Conservation (phyloP, 208 protist genomes). For the Sergeia podlipaevii region DNA sequence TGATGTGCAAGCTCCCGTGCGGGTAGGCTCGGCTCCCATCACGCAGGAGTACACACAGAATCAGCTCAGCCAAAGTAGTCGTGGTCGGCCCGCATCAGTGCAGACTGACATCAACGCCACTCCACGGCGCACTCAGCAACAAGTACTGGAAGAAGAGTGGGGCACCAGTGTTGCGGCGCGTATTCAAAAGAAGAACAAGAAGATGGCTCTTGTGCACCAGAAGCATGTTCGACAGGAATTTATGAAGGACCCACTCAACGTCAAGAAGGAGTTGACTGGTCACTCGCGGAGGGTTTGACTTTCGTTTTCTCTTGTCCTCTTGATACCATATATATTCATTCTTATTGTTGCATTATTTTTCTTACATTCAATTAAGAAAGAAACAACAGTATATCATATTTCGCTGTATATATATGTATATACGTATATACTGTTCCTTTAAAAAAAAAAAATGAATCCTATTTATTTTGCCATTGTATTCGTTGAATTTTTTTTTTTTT, state of each 20-base stretch:
- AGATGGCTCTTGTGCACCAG: constrained; percentile 43
- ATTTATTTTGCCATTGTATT: no score
- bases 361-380: background rate
- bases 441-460: no score
- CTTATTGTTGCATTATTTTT: constrained; percentile 3
- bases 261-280: constrained; percentile 47
- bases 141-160: constrained; percentile 39
- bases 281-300: constrained; percentile 2
- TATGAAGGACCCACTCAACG: constrained; percentile 58
- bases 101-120: background rate
- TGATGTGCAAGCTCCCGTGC: no score
- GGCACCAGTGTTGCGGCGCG: constrained; percentile 45
- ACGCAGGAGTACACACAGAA: no score
- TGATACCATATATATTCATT: constrained; percentile 1
- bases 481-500: constrained; percentile 8
- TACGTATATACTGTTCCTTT: no score
- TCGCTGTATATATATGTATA: no score
- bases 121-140: constrained; percentile 8
- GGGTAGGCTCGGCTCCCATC: background rate
- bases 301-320: constrained; percentile 3
- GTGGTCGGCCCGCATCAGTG: no score
- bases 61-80: no score
- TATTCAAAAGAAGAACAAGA: constrained; percentile 71
- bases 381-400: no score
- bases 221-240: constrained; percentile 61